Evolutionary conservation across 495 filamentous ascomycete genomes (phyloP).

Genomic region (Podospora anserina): DNA sequence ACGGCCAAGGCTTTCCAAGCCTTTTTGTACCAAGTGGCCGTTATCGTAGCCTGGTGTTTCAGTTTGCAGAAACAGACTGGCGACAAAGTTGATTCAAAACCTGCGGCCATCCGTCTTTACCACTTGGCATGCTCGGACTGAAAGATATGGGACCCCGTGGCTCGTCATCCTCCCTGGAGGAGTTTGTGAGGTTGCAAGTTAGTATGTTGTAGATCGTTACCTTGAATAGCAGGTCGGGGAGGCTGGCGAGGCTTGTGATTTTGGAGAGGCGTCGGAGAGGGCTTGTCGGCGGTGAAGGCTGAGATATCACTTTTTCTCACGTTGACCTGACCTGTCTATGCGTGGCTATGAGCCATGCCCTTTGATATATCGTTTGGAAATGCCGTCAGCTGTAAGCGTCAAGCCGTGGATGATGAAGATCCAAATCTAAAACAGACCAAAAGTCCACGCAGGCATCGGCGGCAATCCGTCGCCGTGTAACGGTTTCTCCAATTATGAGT

Average conservation of each 20-base stretch:
- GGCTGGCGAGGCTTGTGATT: neutral
- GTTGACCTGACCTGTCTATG: no score
- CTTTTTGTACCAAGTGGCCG: neutral
- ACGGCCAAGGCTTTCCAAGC: neutral
- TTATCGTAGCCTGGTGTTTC: neutral
- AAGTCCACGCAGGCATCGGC: neutral
- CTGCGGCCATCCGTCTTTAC: neutral
- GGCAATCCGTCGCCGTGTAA: neutral
- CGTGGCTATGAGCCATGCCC: no score
- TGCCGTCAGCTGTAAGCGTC: neutral
- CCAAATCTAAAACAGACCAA: neutral
- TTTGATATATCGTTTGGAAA: neutral
- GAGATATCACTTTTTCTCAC: neutral
- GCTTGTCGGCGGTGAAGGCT: neutral
- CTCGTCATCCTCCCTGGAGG: neutral
- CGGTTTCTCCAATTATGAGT: neutral
- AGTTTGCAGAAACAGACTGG: neutral
- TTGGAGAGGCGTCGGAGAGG: neutral
- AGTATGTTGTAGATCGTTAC: constrained; percentile 3
- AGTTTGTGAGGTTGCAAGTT: neutral
- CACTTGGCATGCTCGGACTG: neutral
- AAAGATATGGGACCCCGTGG: neutral
- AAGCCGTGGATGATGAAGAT: neutral
- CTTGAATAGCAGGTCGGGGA: neutral
- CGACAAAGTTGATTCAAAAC: neutral